Evolutionary conservation across 768 basidiomycete genomes (phyloP).

Genomic region (Xerocomus potaroensis): DNA sequence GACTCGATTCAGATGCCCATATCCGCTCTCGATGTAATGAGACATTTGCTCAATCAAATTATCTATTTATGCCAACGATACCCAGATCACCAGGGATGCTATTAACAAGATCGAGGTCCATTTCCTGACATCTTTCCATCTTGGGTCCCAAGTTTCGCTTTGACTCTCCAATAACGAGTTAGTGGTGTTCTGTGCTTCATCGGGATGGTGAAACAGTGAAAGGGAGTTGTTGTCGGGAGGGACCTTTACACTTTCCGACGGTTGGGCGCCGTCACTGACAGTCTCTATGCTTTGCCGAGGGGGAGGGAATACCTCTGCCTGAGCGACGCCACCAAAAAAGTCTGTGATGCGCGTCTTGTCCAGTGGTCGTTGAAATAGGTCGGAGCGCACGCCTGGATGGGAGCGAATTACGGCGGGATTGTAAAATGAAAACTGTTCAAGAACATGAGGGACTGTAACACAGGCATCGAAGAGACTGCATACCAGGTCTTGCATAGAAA

Average conservation of each 20-base stretch:
- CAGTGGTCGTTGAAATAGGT: constrained; percentile 71
- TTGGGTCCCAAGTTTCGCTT: constrained; percentile 9
- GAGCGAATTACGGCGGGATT: constrained; percentile 73
- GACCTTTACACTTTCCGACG: background rate
- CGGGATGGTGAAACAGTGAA: background rate
- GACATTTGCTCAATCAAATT: too few species aligned
- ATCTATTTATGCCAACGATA: constrained; percentile 20
- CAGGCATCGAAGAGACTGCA: constrained; percentile 25
- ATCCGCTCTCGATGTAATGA: background rate
- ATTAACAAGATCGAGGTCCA: constrained; percentile 27
- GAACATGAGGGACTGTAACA: constrained; percentile 5
- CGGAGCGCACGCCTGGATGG: constrained; percentile 83
- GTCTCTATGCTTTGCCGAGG: constrained; percentile 1
- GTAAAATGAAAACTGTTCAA: constrained; percentile 75
- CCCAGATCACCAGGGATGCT: constrained; percentile 25
- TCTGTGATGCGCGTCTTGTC: constrained; percentile 66
- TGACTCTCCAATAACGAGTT: background rate
- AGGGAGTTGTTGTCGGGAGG: background rate
- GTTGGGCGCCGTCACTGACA: background rate
- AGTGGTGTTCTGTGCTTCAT: background rate
- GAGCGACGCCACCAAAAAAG: constrained; percentile 86
- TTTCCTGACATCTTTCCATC: constrained; percentile 27
- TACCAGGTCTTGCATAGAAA: constrained; percentile 80
- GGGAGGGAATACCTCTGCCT: constrained; percentile 60
- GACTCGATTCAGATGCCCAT: background rate